phyloP scores from a whole-genome alignment of 305 asterid genomes.

The Fraxinus angustifolia region DNA sequence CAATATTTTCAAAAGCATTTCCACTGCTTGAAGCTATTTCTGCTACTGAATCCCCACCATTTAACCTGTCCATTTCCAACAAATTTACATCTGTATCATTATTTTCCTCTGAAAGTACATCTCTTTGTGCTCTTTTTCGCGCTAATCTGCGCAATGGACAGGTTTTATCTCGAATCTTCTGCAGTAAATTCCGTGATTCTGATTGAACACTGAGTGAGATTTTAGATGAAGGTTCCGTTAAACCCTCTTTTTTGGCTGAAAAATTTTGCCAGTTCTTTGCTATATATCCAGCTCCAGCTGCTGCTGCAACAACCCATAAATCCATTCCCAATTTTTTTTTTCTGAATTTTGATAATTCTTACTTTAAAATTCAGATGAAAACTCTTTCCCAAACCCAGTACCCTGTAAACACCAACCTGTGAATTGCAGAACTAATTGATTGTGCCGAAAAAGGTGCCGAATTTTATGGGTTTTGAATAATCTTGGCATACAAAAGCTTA shows the following conservation, averaged over 20 bases:
- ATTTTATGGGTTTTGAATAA: not conserved
- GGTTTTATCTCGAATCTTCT: conserved; percentile 55
- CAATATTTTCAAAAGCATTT: conserved; percentile 8
- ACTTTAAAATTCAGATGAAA: not conserved
- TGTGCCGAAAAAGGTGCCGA: not conserved
- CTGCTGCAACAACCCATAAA: conserved; percentile 81
- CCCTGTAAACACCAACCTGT: not conserved
- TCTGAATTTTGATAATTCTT: not conserved
- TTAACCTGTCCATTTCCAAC: conserved; percentile 10
- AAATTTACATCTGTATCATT: conserved; percentile 13
- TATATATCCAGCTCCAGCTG: conserved; percentile 76
- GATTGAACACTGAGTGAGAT: conserved; percentile 31
- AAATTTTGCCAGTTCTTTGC: conserved; percentile 56
- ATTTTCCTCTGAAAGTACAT: conserved; percentile 12
- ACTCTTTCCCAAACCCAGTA: not conserved
- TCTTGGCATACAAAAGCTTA: not conserved
- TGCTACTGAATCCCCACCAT: conserved; percentile 16
- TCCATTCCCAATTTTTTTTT: conserved; percentile 39
- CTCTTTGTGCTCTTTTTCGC: conserved; percentile 23
- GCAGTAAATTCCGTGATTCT: conserved; percentile 47
- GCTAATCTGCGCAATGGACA: conserved; percentile 56
- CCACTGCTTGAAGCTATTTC: conserved; percentile 16
- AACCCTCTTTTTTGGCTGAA: conserved; percentile 34
- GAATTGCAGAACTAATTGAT: not conserved
- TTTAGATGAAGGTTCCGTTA: conserved; percentile 23